phyloP scores from a whole-genome alignment of 1,139 yeast genomes.

The Pichia sp. region DNA sequence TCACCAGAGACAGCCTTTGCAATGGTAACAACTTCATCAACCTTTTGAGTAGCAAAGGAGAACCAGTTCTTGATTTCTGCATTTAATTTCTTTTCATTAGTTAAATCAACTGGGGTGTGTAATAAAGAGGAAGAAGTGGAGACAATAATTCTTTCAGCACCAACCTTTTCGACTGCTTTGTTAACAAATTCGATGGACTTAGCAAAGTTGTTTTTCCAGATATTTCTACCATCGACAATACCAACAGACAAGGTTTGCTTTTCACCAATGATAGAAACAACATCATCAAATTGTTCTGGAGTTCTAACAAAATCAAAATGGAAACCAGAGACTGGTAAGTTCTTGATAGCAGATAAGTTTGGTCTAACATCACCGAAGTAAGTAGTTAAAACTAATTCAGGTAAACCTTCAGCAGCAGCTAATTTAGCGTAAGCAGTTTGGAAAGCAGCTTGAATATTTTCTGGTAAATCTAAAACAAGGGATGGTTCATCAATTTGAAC shows the following conservation, averaged over 20 bases:
- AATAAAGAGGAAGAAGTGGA: constrained; percentile 87
- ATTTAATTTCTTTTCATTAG: constrained; percentile 83
- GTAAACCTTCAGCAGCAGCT: constrained; percentile 56
- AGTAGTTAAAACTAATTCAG: constrained; percentile 78
- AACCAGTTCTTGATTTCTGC: constrained; percentile 94
- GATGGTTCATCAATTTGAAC: constrained; percentile 98
- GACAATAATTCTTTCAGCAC: constrained; percentile 82
- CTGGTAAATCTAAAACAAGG: constrained; percentile 88
- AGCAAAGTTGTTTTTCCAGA: constrained; percentile 95
- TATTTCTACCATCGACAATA: constrained; percentile 97
- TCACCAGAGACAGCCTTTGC: constrained; percentile 84
- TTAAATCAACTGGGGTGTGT: constrained; percentile 97
- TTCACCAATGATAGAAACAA: constrained; percentile 54
- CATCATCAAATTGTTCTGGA: constrained; percentile 92
- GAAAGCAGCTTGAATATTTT: constrained; percentile 75
- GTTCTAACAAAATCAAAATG: constrained; percentile 96
- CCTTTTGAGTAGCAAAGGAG: constrained; percentile 96
- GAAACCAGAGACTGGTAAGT: constrained; percentile 89
- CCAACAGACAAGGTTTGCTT: constrained; percentile 89
- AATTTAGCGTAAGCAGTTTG: constrained; percentile 77
- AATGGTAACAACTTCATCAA: constrained; percentile 81
- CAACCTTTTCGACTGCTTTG: constrained; percentile 78
- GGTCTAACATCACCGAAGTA: constrained; percentile 99
- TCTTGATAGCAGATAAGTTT: constrained; percentile 83
- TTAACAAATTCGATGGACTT: constrained; percentile 77